A percentile compares a stretch with the other conserved stretches of the same genome.
Conservation (phyloP, 257 asterid species). For the Lycium barbarum region DNA sequence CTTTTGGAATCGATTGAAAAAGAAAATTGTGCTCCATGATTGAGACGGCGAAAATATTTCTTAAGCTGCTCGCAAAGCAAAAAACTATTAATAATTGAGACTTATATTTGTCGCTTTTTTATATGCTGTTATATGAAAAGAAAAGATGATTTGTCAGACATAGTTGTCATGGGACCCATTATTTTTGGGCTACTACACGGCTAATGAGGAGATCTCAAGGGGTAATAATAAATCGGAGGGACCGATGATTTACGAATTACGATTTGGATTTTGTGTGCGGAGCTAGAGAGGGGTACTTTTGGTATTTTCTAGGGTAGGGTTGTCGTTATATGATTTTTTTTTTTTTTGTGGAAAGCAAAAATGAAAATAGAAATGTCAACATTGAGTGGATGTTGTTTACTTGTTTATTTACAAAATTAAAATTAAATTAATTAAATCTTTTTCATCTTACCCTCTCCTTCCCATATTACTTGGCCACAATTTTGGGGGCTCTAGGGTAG, state of each 20-base stretch:
- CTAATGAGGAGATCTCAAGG: conserved; percentile 4
- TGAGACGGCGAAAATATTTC: too few species aligned
- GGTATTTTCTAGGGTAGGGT: neutral
- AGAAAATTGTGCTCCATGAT: too few species aligned
- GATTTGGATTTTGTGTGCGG: conserved; percentile 30
- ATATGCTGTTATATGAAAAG: neutral
- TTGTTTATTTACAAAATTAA: too few species aligned
- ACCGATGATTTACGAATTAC: conserved; percentile 15
- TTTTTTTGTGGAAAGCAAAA: neutral
- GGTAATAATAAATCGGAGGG: conserved; percentile 24
- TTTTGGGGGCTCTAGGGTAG: neutral
- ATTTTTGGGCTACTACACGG: neutral
- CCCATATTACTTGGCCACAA: too few species aligned
- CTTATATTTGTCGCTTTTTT: too few species aligned
- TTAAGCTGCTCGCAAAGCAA: too few species aligned
- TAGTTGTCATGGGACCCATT: conserved; percentile 21
- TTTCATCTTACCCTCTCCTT: too few species aligned
- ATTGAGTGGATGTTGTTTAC: conserved; percentile 2
- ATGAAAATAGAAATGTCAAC: neutral
- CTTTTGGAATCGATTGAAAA: too few species aligned
- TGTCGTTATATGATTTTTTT: neutral
- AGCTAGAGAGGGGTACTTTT: neutral
- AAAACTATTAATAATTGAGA: too few species aligned
- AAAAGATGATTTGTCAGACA: conserved; percentile 28
- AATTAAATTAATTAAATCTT: too few species aligned